Base-by-base conservation (phyloP, 306 rosid genomes). In the Pyrus betulifolia region DNA sequence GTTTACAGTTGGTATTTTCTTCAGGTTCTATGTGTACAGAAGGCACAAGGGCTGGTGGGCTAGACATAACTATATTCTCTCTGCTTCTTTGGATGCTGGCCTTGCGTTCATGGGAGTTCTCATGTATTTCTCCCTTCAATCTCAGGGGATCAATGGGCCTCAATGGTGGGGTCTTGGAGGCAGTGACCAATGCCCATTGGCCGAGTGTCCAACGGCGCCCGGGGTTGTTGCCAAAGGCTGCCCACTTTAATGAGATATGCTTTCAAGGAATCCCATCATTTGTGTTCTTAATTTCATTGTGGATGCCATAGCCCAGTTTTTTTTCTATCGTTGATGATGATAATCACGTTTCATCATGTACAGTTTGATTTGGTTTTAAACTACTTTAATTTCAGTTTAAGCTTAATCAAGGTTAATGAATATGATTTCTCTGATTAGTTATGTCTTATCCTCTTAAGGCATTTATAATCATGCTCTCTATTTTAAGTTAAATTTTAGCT, bases 71-170 rank as follows among this genome's bases (percentile, higher is more conserved):
- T 90, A 90, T 73, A 81, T 90, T 40, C 81, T 88, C 0, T 86
- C 95, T 3, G 95, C 92, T 25, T 88, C 78, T 40, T 44, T 90
- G 51, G 89, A 90, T 70, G 86, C 92, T 45, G 92, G 92, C 0
- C 61, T 88, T 65, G 92, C 95, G 74, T 84, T 88, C 45, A 73
- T 65, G 68, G 92, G 58, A 23, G 80, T 88, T 15, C 4, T 84
- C 11, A 63, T 90, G n/a, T 90, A 76, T 70, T 90, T 90, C 67
- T 0, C 92, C 1, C 90, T 90, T 52, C 92, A 90, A 78, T 22
- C 45, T 4, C 67, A 68, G 12, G 23, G 67, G 22, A 69, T 81
- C 38, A 13, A 21, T 0, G 95, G 95, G 23, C 95, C 92, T 11
- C 0, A 0, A 1, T 90, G 97, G 97, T 90, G 96, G 97, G 96